Conservation (phyloP, 2,329 filamentous ascomycete genomes). For the Pseudogymnoascus sp. region DNA sequence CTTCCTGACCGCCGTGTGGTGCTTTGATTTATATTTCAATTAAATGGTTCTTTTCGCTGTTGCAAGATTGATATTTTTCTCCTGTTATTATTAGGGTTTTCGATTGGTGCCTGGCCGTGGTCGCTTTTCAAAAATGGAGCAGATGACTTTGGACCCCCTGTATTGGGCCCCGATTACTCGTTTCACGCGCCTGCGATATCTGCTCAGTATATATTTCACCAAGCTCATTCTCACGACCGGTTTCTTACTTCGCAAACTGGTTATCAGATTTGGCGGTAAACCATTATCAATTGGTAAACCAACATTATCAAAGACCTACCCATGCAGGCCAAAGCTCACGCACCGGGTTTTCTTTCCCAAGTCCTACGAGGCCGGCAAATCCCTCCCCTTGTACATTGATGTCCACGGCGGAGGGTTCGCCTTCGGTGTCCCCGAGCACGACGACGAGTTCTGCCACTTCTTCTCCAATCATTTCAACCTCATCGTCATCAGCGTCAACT, state of each 20-base stretch:
- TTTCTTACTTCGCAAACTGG: background rate
- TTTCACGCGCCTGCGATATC: background rate
- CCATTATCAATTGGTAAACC: slow-evolving; percentile 15
- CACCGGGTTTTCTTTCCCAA: slow-evolving; percentile 37
- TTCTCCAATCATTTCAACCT: slow-evolving; percentile 36
- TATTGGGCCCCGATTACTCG: slow-evolving; percentile 4
- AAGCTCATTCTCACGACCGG: background rate
- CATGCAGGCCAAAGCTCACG: slow-evolving; percentile 23
- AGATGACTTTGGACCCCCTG: background rate
- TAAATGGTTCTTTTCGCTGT: background rate
- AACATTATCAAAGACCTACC: slow-evolving; percentile 25
- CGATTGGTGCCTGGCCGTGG: background rate
- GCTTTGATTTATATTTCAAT: background rate
- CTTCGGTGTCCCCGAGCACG: slow-evolving; percentile 37
- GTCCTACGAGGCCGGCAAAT: slow-evolving; percentile 27
- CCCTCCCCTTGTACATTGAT: slow-evolving; percentile 39
- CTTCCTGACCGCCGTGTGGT: background rate
- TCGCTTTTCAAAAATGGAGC: background rate
- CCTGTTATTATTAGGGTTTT: background rate
- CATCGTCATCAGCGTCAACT: slow-evolving; percentile 43
- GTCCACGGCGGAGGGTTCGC: slow-evolving; percentile 48
- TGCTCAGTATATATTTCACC: slow-evolving; percentile 2
- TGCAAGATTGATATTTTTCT: background rate
- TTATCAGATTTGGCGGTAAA: background rate
- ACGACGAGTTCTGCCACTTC: slow-evolving; percentile 41